Evolutionary conservation across 768 basidiomycete species (phyloP).

Genomic region (Mycena galopus): DNA sequence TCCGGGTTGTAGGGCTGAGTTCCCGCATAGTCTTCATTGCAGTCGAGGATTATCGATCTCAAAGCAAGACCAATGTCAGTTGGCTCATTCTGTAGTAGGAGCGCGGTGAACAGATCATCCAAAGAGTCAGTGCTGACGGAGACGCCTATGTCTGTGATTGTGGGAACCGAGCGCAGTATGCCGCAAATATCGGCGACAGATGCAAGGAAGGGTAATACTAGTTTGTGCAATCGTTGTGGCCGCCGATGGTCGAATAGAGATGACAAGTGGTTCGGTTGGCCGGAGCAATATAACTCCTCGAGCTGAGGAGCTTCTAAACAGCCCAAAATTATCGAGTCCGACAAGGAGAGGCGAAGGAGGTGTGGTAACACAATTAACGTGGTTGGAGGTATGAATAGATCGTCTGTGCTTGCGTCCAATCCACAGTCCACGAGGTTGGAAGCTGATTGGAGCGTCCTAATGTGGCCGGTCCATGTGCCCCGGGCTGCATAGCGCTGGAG

Average conservation of each 20-base stretch:
- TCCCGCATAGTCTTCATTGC: background rate
- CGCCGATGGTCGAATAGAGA: background rate
- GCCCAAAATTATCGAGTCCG: background rate
- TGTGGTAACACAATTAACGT: background rate
- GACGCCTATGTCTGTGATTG: slow-evolving; percentile 5
- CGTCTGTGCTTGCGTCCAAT: background rate
- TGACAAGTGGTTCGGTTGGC: background rate
- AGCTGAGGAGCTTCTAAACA: slow-evolving; percentile 11
- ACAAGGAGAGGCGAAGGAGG: slow-evolving; percentile 10
- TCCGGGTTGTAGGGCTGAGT: background rate
- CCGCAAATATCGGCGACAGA: background rate
- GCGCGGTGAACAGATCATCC: background rate
- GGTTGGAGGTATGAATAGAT: background rate
- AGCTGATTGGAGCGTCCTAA: background rate
- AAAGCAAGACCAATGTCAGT: background rate
- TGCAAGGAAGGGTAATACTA: background rate
- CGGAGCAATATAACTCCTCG: slow-evolving; percentile 15
- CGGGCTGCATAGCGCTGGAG: background rate
- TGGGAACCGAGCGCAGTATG: background rate
- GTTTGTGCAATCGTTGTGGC: slow-evolving; percentile 1
- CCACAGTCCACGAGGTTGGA: slow-evolving; percentile 19
- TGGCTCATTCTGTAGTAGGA: background rate
- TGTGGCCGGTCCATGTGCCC: background rate
- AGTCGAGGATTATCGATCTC: background rate
- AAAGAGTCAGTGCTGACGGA: background rate